These are phyloP conservation scores for Macrolepiota albuminosa DNA, from an alignment of 768 basidiomycete genomes.

Conservation along the genomic window DNA sequence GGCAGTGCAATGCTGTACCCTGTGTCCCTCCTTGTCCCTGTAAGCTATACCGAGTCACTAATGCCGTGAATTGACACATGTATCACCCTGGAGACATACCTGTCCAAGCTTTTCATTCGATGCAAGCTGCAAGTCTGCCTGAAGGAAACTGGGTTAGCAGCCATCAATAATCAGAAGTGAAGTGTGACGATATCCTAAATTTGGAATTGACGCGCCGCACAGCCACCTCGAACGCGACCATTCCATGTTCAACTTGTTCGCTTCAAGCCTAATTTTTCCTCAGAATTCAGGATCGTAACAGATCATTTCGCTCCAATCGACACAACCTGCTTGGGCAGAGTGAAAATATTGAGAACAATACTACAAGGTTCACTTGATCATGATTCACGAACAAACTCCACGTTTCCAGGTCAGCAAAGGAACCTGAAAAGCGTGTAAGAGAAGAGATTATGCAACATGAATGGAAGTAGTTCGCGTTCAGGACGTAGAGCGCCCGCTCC, in stretches of 20 bases:
- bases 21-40: neutral
- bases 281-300: neutral
- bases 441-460: conserved; percentile 1
- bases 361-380: neutral
- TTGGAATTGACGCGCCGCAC: conserved; percentile 1
- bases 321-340: neutral
- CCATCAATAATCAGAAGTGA: neutral
- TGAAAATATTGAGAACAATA: neutral
- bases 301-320: neutral
- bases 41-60: conserved; percentile 12
- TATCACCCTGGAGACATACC: conserved; percentile 8
- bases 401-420: neutral
- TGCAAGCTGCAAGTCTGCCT: neutral
- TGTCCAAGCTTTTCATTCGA: neutral
- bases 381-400: neutral
- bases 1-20: neutral
- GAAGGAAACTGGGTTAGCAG: conserved; percentile 5
- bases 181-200: conserved; percentile 3
- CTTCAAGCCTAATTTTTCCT: neutral
- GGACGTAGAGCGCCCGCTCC: neutral
- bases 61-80: conserved; percentile 5
- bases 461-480: neutral
- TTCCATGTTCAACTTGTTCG: neutral
- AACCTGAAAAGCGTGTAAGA: neutral
- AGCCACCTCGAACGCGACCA: neutral